Evolutionary conservation across 176 grass and related monocot species (phyloP).

Genomic region (Eleusine indica): DNA sequence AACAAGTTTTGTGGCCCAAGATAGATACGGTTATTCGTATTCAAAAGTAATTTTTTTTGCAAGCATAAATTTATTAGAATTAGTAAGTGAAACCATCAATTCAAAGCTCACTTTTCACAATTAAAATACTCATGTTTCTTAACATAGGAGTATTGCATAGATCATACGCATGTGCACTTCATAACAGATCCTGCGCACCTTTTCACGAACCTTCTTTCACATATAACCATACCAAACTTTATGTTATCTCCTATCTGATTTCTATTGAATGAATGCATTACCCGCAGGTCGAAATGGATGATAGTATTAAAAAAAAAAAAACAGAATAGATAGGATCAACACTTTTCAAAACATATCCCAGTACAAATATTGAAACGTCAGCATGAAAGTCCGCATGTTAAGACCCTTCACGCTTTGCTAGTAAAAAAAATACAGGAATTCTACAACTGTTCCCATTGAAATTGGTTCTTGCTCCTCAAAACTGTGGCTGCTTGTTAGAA

Average conservation of each 20-base stretch:
- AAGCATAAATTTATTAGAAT: not conserved
- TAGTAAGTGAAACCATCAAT: too few relatives aligned
- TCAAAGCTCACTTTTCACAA: too few relatives aligned
- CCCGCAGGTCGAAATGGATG: not conserved
- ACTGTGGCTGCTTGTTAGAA: not conserved
- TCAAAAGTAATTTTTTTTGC: too few relatives aligned
- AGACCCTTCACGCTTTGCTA: too few relatives aligned
- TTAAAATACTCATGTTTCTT: too few relatives aligned
- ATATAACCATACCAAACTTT: not conserved
- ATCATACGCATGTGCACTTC: not conserved
- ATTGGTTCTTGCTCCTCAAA: constrained; percentile 15
- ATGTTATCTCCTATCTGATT: not conserved
- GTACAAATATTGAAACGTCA: constrained; percentile 4
- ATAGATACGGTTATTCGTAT: too few relatives aligned
- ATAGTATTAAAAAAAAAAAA: not conserved
- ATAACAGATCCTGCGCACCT: not conserved
- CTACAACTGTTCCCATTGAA: not conserved
- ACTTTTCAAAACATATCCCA: not conserved
- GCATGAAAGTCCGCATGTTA: not conserved
- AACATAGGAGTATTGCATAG: too few relatives aligned
- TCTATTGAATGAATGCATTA: not conserved
- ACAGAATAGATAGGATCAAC: not conserved
- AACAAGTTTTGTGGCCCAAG: too few relatives aligned
- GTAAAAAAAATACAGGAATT: not conserved
- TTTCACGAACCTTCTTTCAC: not conserved